Evolutionary conservation across 257 asterid species (phyloP).

Genomic region (Forsythia viridissima): DNA sequence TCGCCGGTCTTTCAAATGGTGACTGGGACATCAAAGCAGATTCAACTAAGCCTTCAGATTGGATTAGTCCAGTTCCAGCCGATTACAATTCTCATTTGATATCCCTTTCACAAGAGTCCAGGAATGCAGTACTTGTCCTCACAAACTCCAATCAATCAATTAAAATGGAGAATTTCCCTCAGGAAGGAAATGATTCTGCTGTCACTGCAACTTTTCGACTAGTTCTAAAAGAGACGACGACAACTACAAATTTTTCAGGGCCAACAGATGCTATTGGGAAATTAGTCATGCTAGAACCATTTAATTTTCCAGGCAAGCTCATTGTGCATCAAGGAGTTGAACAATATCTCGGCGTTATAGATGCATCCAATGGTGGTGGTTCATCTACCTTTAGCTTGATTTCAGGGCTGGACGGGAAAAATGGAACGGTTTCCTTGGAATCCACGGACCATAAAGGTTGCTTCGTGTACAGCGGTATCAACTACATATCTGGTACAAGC

Average conservation of each 20-base stretch:
- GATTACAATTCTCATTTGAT: slow-evolving; percentile 49
- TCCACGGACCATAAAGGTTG: slow-evolving; percentile 53
- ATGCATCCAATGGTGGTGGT: slow-evolving; percentile 22
- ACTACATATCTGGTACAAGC: slow-evolving; percentile 23
- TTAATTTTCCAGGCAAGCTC: slow-evolving; percentile 60
- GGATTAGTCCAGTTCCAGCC: slow-evolving; percentile 57
- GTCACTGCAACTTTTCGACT: slow-evolving; percentile 59
- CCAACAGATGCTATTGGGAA: slow-evolving; percentile 42
- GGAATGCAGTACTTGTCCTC: slow-evolving; percentile 30
- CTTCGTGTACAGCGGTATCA: slow-evolving; percentile 38
- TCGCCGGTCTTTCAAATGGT: slow-evolving; percentile 64
- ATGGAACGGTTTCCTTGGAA: slow-evolving; percentile 56
- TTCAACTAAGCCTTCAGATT: slow-evolving; percentile 43
- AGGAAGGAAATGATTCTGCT: slow-evolving; percentile 63
- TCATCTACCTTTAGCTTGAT: slow-evolving; percentile 44
- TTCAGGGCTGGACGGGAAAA: slow-evolving; percentile 52
- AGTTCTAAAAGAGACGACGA: slow-evolving; percentile 23
- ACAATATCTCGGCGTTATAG: slow-evolving; percentile 36
- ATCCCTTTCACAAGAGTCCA: slow-evolving; percentile 67
- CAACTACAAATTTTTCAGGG: slow-evolving; percentile 14
- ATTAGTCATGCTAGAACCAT: slow-evolving; percentile 65
- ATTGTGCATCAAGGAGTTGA: slow-evolving; percentile 58
- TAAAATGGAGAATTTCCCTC: slow-evolving; percentile 46
- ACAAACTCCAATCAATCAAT: slow-evolving; percentile 46
- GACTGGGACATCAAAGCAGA: slow-evolving; percentile 68